Base-by-base conservation (phyloP, 1,284 basidiomycete genomes). In the Leccinum angustisporum region DNA sequence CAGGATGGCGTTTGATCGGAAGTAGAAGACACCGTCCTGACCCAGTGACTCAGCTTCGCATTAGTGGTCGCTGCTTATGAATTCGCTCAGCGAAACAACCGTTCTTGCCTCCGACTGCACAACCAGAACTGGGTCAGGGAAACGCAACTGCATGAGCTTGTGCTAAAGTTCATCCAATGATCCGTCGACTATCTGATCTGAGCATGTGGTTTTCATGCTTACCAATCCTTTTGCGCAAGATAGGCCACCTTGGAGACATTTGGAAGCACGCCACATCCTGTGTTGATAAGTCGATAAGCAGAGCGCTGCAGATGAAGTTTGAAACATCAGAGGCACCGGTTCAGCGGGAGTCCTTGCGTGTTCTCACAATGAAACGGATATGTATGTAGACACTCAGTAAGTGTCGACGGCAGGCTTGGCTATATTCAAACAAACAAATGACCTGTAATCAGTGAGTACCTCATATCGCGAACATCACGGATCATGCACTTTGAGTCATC, bases 31-130 rank as follows among this genome's bases (percentile, higher is more conserved):
- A 11, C 2, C 40, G 30, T 10, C 16, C 34, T 16, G 16, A 16
- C 10, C 25, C 4, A 43, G 8, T 40, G 14, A 8, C 10, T 30
- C 21, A 9, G 31, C n/a, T 21, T 14, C 34, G 43, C 21, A 10
- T 25, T 10, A 21, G 13, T 31, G 4, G 18, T 38, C 48, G 48
- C 36, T 21, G 34, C 31, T 25, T 30, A 56, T 55, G 25, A 55
- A 55, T 51, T 40, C 36, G 43, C 63, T 61, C 63, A 48, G 54
- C 54, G 27, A 65, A 56, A 2, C 40, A 30, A 43, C 46, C 14
- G 30, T 48, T 38, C 48, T 40, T 16, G 33, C 33, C 34, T 40
- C 40, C 53, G 36, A 63, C 21, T n/a, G 8, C 33, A 40, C 38
- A 30, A 8, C 21, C 25, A 5, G 8, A 7, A 4, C 21, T 14